Conservation (phyloP, 78 protist genomes). For the Cavenderia fasciculata region DNA sequence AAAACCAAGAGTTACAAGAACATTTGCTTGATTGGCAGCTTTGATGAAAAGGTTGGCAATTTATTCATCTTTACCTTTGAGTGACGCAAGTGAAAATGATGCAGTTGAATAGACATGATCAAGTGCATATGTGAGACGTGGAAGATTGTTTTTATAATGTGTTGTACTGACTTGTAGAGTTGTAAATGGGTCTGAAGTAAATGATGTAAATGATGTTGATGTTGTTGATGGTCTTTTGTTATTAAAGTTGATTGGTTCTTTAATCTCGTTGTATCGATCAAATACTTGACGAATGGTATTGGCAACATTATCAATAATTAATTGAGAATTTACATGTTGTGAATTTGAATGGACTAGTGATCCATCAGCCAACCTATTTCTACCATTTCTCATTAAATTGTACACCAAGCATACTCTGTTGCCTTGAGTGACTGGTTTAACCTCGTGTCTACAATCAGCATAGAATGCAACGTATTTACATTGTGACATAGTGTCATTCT, state of each 20-base stretch:
- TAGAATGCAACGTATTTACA: slow-evolving; percentile 14
- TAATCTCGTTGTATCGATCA: not conserved
- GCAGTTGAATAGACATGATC: not conserved
- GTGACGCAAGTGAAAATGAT: not conserved
- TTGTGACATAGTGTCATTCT: not conserved
- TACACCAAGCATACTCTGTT: slow-evolving; percentile 24
- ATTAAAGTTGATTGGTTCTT: not conserved
- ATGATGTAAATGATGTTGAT: not conserved
- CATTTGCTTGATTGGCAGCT: not conserved
- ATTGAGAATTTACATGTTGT: not conserved
- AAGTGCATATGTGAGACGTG: not conserved
- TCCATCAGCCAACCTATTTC: not conserved
- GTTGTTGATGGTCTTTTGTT: not conserved
- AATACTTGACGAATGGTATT: not conserved
- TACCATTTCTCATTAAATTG: slow-evolving; percentile 25
- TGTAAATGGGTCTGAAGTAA: not conserved
- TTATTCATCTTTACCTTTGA: not conserved
- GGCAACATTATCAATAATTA: too few relatives aligned
- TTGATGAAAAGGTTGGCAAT: not conserved
- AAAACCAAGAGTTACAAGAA: not conserved
- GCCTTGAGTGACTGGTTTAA: slow-evolving; percentile 5
- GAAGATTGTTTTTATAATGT: not conserved
- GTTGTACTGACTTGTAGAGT: not conserved
- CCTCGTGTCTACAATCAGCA: slow-evolving; percentile 3
- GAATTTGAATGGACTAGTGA: not conserved